Base-by-base conservation (phyloP, 305 asterid genomes). In the Fraxinus sp. region DNA sequence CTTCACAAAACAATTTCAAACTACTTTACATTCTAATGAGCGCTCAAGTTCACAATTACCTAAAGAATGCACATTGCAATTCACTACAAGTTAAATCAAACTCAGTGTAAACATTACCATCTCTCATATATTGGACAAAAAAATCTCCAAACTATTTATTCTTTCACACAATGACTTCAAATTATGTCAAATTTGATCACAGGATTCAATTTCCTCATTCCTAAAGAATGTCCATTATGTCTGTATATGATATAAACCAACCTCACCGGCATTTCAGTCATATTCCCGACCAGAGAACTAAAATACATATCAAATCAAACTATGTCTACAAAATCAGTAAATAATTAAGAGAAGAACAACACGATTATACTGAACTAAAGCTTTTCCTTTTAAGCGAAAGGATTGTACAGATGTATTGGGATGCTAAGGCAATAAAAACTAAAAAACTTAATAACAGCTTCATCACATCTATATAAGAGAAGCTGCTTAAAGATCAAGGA, bases 381-480 rank as follows among this genome's bases (percentile, higher is more conserved):
- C 37, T 68, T 28, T 88, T 82, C 74, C 74, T 84, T 84, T 86
- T 84, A 83, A 70, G 82, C 74, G 82, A 88, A 77, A 57, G 66
- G 88, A 86, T 87, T 90, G 77, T 87, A 89, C 89, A 89, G 78
- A 81, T 88, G 85, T 83, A 84, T 84, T 30, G 28, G 80, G 74
- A 13, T 78, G 76, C 41, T 81, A 79, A 84, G 76, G 73, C 80
- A 77, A 75, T 78, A 32, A 32, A 39, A 78, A 68, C 82, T 85
- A 86, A 80, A 41, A 44, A 74, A 37, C 16, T 26, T 75, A 76
- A 52, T 26, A 71, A 82, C 32, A 33, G 88, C 88, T 81, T 46
- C 85, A 68, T 62, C 86, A 81, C 87, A 86, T 84, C 82, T 80
- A 84, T 22, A 80, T 80, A 46, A 62, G 77, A 72, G 80, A 87